Percentiles rank a stretch among this genome's conserved stretches.
These are phyloP conservation scores for Strobilomyces confusus DNA, from an alignment of 768 basidiomycete species.

Conservation along the genomic window DNA sequence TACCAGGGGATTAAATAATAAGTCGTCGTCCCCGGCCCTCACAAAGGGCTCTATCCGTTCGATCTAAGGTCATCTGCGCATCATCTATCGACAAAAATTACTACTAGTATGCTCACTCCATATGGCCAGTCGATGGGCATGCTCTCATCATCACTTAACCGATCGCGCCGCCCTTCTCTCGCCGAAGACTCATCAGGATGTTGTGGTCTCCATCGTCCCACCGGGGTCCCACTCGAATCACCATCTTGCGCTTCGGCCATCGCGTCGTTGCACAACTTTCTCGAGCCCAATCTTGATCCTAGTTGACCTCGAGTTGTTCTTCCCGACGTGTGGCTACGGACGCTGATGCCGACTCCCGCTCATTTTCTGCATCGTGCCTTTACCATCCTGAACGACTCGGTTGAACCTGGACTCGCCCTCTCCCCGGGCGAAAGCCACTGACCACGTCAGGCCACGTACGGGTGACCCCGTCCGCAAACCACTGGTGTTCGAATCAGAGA, in stretches of 20 bases:
- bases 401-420: not conserved
- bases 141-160: not conserved
- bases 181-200: slow-evolving; percentile 5
- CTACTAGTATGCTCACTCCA: slow-evolving; percentile 10
- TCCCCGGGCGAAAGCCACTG: not conserved
- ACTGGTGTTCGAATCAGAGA: not conserved
- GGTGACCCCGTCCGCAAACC: not conserved
- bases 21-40: too few species aligned
- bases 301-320: slow-evolving; percentile 1
- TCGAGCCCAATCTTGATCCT: slow-evolving; percentile 26
- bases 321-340: slow-evolving; percentile 20
- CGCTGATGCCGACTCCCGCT: slow-evolving; percentile 17
- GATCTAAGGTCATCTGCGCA: too few species aligned
- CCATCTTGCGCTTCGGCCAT: slow-evolving; percentile 18
- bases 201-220: slow-evolving; percentile 12
- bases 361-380: slow-evolving; percentile 6
- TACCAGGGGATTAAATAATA: too few species aligned
- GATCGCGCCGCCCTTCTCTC: slow-evolving; percentile 3
- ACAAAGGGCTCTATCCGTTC: too few species aligned
- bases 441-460: not conserved
- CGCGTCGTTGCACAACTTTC: slow-evolving; percentile 32
- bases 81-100: too few species aligned
- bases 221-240: slow-evolving; percentile 20
- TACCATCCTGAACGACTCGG: not conserved
- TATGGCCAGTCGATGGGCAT: slow-evolving; percentile 5